Percentiles rank a stretch among this genome's conserved stretches.
Conservation (phyloP, 179 eudicot species). For the Sideroxylon spinosum region DNA sequence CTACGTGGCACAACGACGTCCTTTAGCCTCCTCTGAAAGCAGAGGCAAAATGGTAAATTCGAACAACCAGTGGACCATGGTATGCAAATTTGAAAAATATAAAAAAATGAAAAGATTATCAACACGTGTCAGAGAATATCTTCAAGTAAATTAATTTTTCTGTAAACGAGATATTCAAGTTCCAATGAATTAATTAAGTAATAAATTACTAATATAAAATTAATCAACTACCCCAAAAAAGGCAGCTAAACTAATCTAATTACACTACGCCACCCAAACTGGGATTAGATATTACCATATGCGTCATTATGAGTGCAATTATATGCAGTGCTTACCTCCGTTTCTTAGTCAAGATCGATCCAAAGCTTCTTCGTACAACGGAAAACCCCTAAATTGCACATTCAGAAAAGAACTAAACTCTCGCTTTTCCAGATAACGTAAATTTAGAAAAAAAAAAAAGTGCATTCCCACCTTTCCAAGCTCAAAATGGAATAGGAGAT, state of each 20-base stretch:
- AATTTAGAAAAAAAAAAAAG: too few species aligned
- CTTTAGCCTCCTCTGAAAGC: constrained; percentile 20
- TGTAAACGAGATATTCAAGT: neutral
- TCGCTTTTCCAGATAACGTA: too few species aligned
- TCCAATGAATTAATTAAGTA: neutral
- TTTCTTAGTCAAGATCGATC: constrained; percentile 1
- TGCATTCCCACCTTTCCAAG: too few species aligned
- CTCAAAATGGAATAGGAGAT: too few species aligned
- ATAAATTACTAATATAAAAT: too few species aligned
- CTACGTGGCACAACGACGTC: constrained; percentile 32
- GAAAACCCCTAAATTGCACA: constrained; percentile 5
- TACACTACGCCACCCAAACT: too few species aligned
- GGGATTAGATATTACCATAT: neutral
- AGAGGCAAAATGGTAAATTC: constrained; percentile 15
- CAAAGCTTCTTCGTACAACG: neutral
- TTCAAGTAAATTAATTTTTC: neutral
- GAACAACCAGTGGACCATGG: neutral
- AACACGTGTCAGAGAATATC: constrained; percentile 6
- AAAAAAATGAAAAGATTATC: neutral
- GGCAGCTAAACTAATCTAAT: neutral
- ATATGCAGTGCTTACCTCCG: neutral
- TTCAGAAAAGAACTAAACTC: neutral
- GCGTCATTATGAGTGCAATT: neutral
- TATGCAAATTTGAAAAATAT: neutral
- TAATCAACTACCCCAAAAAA: too few species aligned